phyloP scores from a whole-genome alignment of 2,329 filamentous ascomycete species.

The Nothomitra cinnamomea region DNA sequence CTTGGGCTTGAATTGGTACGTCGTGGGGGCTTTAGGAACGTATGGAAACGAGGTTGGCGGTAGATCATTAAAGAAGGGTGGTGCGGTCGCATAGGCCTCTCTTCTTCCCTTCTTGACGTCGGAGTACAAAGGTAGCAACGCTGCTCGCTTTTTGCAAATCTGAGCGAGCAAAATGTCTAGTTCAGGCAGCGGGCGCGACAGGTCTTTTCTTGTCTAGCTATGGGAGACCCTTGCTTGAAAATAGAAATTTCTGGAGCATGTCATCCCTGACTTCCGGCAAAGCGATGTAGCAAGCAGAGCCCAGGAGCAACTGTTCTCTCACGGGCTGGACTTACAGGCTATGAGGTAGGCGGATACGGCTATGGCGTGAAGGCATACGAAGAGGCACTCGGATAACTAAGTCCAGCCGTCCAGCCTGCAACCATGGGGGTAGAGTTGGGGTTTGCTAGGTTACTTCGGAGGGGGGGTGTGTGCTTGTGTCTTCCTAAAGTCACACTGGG shows the following conservation, averaged over 20 bases:
- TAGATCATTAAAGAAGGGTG: slow-evolving; percentile 1
- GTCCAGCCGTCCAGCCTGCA: too few species aligned
- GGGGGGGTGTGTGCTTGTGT: neutral
- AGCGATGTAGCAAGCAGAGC: neutral
- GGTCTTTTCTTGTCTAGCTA: neutral
- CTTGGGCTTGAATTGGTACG: neutral
- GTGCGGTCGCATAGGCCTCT: slow-evolving; percentile 3
- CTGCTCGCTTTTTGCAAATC: too few species aligned
- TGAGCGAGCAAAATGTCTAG: neutral
- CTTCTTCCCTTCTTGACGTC: neutral
- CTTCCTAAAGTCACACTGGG: neutral
- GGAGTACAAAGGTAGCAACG: too few species aligned
- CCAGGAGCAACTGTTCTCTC: neutral
- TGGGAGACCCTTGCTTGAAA: neutral
- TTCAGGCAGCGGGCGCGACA: neutral
- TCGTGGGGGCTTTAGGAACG: neutral
- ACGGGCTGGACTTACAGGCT: too few species aligned
- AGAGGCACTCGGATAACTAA: neutral
- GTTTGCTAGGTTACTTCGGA: too few species aligned
- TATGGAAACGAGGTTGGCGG: slow-evolving; percentile 3
- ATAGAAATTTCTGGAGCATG: slow-evolving; percentile 3
- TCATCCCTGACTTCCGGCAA: neutral
- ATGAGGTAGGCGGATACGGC: too few species aligned
- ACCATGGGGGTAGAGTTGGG: too few species aligned
- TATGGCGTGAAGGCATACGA: neutral